phyloP scores from a whole-genome alignment of 306 rosid species.

The Acacia acuminata region DNA sequence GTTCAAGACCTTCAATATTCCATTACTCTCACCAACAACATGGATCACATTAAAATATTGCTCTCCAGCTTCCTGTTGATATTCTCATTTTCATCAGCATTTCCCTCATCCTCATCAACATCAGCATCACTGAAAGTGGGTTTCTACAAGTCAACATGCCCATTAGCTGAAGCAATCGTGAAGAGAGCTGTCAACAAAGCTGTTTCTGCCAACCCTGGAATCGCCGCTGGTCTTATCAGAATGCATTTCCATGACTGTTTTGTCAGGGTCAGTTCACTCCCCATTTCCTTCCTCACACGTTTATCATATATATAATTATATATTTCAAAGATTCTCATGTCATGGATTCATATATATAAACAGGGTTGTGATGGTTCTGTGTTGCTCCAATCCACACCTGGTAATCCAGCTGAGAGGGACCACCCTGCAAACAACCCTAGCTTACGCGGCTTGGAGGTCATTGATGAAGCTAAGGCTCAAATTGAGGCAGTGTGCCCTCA shows the following conservation, averaged over 20 bases:
- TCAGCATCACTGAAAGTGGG: neutral
- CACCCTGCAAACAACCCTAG: slow-evolving; percentile 35
- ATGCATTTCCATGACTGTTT: slow-evolving; percentile 49
- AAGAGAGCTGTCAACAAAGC: neutral
- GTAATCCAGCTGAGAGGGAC: neutral
- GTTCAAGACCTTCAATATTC: neutral
- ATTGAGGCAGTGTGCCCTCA: neutral
- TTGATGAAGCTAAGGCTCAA: neutral
- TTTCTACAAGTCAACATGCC: neutral
- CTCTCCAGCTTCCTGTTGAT: neutral
- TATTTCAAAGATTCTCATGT: neutral
- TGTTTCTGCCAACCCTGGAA: neutral
- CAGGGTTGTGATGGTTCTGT: slow-evolving; percentile 35
- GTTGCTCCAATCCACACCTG: neutral
- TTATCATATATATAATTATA: too few relatives aligned
- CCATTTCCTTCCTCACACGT: neutral
- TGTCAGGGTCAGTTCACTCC: slow-evolving; percentile 33
- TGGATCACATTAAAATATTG: neutral
- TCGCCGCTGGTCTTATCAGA: neutral
- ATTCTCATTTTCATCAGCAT: neutral
- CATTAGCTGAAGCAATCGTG: neutral
- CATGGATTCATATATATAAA: neutral
- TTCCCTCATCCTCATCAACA: neutral
- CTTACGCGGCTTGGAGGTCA: slow-evolving; percentile 9
- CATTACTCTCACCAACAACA: neutral